Conservation (phyloP, 495 filamentous ascomycete genomes). For the Hamigera avellanea region DNA sequence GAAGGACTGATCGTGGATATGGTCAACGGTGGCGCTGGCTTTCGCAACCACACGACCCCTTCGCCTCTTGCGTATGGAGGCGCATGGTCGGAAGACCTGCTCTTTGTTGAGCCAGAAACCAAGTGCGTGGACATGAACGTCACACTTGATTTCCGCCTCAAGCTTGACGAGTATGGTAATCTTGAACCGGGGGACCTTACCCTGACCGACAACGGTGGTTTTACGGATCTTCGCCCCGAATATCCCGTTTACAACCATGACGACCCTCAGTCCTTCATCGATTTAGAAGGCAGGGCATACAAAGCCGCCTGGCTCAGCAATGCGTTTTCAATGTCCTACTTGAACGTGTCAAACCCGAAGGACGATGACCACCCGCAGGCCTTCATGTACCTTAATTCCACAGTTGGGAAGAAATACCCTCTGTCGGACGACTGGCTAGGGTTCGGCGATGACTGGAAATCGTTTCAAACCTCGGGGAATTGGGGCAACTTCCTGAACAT, state of each 20-base stretch:
- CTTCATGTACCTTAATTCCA: conserved; percentile 24
- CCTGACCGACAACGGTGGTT: conserved; percentile 31
- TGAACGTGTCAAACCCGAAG: conserved; percentile 12
- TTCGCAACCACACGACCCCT: conserved; percentile 35
- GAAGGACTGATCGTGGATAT: conserved; percentile 35
- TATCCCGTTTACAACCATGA: conserved; percentile 6
- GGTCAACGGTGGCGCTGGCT: conserved; percentile 25
- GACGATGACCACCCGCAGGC: conserved; percentile 1
- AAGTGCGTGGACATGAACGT: conserved; percentile 33
- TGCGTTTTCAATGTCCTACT: conserved; percentile 11
- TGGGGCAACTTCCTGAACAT: not conserved
- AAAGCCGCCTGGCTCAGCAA: conserved; percentile 34
- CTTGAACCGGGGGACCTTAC: conserved; percentile 8
- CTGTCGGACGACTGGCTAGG: not conserved
- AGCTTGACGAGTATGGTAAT: not conserved
- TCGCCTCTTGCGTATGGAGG: conserved; percentile 9
- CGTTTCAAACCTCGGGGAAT: not conserved
- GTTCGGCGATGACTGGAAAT: not conserved
- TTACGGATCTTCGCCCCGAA: conserved; percentile 14
- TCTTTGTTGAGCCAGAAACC: conserved; percentile 34
- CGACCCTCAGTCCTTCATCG: conserved; percentile 2
- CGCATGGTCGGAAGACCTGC: conserved; percentile 30
- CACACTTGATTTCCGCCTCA: conserved; percentile 22
- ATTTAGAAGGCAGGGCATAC: conserved; percentile 22
- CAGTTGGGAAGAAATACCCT: conserved; percentile 14